phyloP scores from a whole-genome alignment of 768 basidiomycete genomes.

The Rhizopogon vulgaris region DNA sequence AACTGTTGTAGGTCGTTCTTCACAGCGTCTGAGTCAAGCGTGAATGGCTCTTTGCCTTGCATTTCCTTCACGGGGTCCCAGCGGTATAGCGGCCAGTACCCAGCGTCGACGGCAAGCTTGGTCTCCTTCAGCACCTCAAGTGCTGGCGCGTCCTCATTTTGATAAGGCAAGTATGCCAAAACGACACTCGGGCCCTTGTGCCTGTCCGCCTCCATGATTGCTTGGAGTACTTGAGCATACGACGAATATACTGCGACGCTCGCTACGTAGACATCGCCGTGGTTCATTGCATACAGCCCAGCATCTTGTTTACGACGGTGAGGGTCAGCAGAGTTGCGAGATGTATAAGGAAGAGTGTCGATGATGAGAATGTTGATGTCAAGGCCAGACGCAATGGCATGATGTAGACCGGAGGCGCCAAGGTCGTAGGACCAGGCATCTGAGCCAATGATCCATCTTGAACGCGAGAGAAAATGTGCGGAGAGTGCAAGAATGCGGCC shows the following conservation, averaged over 20 bases:
- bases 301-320: slow-evolving; percentile 90
- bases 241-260: slow-evolving; percentile 95
- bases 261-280: slow-evolving; percentile 94
- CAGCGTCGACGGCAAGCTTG: slow-evolving; percentile 91
- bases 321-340: slow-evolving; percentile 62
- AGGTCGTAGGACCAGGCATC: slow-evolving; percentile 98
- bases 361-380: slow-evolving; percentile 95
- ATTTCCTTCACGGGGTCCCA: slow-evolving; percentile 90
- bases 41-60: slow-evolving; percentile 76
- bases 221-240: slow-evolving; percentile 89
- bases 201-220: slow-evolving; percentile 84
- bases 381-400: slow-evolving; percentile 83
- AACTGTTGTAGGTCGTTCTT: slow-evolving; percentile 92
- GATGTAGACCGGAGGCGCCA: slow-evolving; percentile 92
- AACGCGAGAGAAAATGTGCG: slow-evolving; percentile 58
- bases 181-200: slow-evolving; percentile 89
- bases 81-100: slow-evolving; percentile 97
- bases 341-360: slow-evolving; percentile 86
- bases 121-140: slow-evolving; percentile 95
- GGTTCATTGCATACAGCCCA: slow-evolving; percentile 97
- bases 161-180: slow-evolving; percentile 91
- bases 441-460: slow-evolving; percentile 96
- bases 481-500: slow-evolving; percentile 54
- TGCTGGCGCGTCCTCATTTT: slow-evolving; percentile 66
- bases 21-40: slow-evolving; percentile 87